Evolutionary conservation across 495 filamentous ascomycete genomes (phyloP).

Genomic region (Hyphodiscus hymeniophilus): DNA sequence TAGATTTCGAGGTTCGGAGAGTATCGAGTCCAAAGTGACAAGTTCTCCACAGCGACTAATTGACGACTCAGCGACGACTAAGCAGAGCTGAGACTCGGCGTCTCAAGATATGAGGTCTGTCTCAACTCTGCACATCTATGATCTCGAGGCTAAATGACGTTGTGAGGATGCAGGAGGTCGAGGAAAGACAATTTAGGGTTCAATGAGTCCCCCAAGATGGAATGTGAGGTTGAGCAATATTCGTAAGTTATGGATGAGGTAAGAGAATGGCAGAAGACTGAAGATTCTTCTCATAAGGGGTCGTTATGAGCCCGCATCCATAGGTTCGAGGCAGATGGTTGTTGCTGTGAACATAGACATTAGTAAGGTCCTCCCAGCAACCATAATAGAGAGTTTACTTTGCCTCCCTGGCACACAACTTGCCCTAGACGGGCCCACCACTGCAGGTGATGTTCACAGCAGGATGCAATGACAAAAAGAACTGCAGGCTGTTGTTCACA

Average conservation of each 20-base stretch:
- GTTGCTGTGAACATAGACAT: constrained; percentile 13
- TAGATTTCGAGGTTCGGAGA: no score
- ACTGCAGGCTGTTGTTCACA: constrained; percentile 10
- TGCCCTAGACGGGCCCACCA: constrained; percentile 24
- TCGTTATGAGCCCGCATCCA: constrained; percentile 3
- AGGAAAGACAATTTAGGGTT: background rate
- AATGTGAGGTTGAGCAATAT: background rate
- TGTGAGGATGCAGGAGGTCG: no score
- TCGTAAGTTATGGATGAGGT: background rate
- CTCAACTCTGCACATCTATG: no score
- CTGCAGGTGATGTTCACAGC: constrained; percentile 7
- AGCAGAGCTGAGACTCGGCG: no score
- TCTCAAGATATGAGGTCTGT: no score
- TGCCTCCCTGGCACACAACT: constrained; percentile 19
- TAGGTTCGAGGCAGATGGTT: constrained; percentile 5
- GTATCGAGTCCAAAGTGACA: no score
- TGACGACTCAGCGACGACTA: no score
- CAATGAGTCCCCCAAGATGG: no score
- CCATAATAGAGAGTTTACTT: constrained; percentile 11
- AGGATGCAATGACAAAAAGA: constrained; percentile 1
- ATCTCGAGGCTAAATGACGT: no score
- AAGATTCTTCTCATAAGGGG: constrained; percentile 9
- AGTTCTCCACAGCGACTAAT: no score
- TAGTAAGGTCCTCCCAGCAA: constrained; percentile 20
- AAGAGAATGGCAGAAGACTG: constrained; percentile 21